Conservation (phyloP, 73 alveolate genomes). For the Stentor roeselii region DNA sequence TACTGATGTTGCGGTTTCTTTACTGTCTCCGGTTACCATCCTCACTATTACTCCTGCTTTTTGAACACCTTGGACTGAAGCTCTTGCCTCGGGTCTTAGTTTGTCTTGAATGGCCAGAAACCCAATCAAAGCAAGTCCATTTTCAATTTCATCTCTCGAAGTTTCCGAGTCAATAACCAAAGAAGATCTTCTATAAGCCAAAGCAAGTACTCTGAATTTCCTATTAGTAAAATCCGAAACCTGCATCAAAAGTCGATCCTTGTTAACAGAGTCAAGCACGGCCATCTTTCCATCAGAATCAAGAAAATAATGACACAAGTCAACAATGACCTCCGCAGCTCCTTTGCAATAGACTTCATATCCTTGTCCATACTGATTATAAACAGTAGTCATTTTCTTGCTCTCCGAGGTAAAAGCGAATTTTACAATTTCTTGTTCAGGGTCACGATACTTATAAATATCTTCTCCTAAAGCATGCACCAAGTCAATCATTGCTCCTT, state of each 20-base stretch:
- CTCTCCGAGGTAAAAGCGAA: not conserved
- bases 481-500: slow-evolving; percentile 60
- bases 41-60: slow-evolving; percentile 81
- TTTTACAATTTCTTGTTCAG: not conserved
- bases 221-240: not conserved
- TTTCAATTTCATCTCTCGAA: not conserved
- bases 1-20: slow-evolving; percentile 83
- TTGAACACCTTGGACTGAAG: slow-evolving; percentile 72
- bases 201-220: slow-evolving; percentile 1
- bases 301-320: slow-evolving; percentile 51
- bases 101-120: slow-evolving; percentile 87
- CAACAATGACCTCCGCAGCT: slow-evolving; percentile 80
- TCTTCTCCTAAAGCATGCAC: not conserved
- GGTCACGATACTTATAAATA: not conserved
- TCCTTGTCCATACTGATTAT: slow-evolving; percentile 53
- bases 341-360: slow-evolving; percentile 75
- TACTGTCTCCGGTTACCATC: slow-evolving; percentile 96
- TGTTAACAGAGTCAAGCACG: not conserved
- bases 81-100: slow-evolving; percentile 79
- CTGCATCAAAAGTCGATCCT: not conserved
- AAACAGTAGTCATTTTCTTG: slow-evolving; percentile 21
- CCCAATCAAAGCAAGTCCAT: slow-evolving; percentile 59
- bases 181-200: slow-evolving; percentile 13
- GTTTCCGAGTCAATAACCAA: not conserved
- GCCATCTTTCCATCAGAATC: not conserved